Conservation (phyloP, 192 early-diverging fungal genomes). For the Allomyces macrogynus region DNA sequence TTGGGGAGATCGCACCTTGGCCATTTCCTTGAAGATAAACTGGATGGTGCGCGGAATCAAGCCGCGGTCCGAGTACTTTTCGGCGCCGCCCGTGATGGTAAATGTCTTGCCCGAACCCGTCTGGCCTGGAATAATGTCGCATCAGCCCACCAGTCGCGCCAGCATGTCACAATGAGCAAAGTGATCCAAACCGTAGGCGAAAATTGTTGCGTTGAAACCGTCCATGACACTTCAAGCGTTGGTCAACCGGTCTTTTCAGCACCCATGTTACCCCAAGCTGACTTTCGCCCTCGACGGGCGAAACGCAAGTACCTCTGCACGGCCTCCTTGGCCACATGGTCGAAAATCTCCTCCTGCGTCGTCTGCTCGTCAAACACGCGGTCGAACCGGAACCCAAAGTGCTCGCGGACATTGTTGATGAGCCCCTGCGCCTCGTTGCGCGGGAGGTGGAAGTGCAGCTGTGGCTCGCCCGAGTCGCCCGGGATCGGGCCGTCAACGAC, state of each 20-base stretch:
- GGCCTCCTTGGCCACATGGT: constrained; percentile 29
- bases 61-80: constrained; percentile 34
- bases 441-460: constrained; percentile 20
- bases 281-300: no score
- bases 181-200: constrained; percentile 22
- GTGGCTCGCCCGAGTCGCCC: background rate
- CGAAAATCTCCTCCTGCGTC: constrained; percentile 40
- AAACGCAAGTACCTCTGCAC: constrained; percentile 18
- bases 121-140: constrained; percentile 3
- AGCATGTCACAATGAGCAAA: no score
- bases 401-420: constrained; percentile 33
- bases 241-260: no score
- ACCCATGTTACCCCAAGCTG: no score
- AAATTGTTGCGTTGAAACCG: constrained; percentile 43
- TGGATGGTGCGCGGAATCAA: constrained; percentile 37
- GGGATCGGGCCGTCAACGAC: background rate
- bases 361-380: constrained; percentile 27
- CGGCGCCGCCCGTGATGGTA: constrained; percentile 42
- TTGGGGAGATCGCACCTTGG: constrained; percentile 9
- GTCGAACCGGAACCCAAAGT: constrained; percentile 31
- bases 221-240: constrained; percentile 21
- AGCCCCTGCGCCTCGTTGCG: constrained; percentile 24
- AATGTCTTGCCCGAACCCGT: constrained; percentile 47
- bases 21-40: constrained; percentile 28
- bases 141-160: constrained; percentile 13